Base-by-base conservation (phyloP, 1,284 basidiomycete genomes). In the Trichosporon faecale region DNA sequence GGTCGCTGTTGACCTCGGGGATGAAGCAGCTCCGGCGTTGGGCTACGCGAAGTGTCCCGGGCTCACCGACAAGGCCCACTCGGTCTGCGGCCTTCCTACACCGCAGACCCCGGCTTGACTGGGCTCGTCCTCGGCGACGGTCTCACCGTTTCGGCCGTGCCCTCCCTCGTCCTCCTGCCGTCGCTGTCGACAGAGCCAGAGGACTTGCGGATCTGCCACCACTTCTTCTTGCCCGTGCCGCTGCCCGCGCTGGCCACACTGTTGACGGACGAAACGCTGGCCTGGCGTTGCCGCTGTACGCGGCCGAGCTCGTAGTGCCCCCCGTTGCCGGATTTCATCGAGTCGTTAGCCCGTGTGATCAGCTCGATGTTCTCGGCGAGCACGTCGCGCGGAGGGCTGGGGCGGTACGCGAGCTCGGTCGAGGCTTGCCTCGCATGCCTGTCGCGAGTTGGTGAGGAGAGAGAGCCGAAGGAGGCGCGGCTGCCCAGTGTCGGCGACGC, bases 261-360 rank as follows among this genome's bases (percentile, higher is more conserved):
- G 31, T 67, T 33, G 60, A 63, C 27, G 52, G 55, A 66, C 37
- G 55, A 64, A 21, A 72, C 66, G 21, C 68, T 70, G 11, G 27
- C 63, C 37, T 66, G 21, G 21, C 70, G 63, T n/a, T 72, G 67
- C 1, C 72, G 68, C n/a, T 68, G 70, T n/a, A 71, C 67, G 9
- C 72, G 71, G 9, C 68, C 66, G 12, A 75, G 70, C 64, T 72
- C 70, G 67, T 73, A 73, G 60, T 70, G 72, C 27, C 21, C 63
- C 21, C 11, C 29, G 35, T 14, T 25, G 18, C 61, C 60, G 6
- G 67, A 23, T 35, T 68, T 49, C n/a, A 40, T 64, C 5, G 14
- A 35, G 66, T 46, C 31, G 23, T 64, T 40, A 3, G 63, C 63
- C 3, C 57, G 27, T 16, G 57, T 23, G 27, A 35, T 35, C 3